Evolutionary conservation across 768 basidiomycete genomes (phyloP), one percentile per base, ranked within the genome.

Genomic region (Sistotremastrum suecicum): DNA sequence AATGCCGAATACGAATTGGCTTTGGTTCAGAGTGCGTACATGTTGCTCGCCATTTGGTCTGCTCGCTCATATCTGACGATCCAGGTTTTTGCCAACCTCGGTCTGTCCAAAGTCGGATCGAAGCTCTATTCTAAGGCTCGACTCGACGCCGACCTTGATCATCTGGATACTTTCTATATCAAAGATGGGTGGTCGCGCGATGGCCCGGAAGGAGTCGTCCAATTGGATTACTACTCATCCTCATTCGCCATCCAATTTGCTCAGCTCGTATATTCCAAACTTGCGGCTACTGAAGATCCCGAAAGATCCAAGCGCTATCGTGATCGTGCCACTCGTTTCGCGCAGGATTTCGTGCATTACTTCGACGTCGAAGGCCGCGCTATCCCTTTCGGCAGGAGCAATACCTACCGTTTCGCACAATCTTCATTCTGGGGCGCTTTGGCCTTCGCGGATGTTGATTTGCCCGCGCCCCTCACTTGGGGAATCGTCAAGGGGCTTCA

Each of bases 1-100:
- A 50, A 84, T 85, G 81, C 81, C 82, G 29, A 80, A 84, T 56
- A 84, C 82, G 5, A 85, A 85, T 54, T 84, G 83, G 81, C 66
- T 87, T 5, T 85, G 83, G 83, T 85, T 85, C 62, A 69, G 82
- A 47, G 81, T 77, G 47, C 39, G 72, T 61, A 10, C 34, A 7
- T 10, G 11, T 42, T 41, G 39, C 34, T 45, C 30, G 20, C 40
- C 30, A 29, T 37, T 43, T 35, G 40, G 46, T 30, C 30, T 44
- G 33, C 43, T 46, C 30, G 36, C 4, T 50, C 35, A 4, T 8
- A 42, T 34, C 8, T 47, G n/a, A 20, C 20, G 20, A 28, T 32
- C 40, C 43, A 81, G 77, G 77, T 82, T 0, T 83, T 84, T 54
- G 76, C 83, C 11, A 87, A 85, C 55, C 70, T 84, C 5, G 83